Base-by-base conservation (phyloP, 768 basidiomycete species). In the Infundibulicybe gibba region DNA sequence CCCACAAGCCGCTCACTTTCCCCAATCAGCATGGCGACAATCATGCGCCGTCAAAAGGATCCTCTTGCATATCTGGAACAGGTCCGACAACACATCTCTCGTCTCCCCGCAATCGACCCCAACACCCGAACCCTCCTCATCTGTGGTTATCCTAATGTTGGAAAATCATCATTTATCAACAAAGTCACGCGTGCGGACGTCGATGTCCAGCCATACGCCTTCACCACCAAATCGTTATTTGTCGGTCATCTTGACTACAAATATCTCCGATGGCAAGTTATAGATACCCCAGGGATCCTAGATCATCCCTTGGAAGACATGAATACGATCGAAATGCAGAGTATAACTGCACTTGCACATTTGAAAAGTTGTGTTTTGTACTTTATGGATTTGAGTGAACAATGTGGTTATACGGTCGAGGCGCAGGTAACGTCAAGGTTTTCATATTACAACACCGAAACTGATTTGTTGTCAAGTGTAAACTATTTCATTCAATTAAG, bases 291-390 rank as follows among this genome's bases (percentile, higher is more conserved):
- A 2, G 97, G 97, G 49, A 87, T 99, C 49, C 78, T 99, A 54
- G 97, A 99, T 63, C 97, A 98, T 65, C 94, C 95, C 2, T 76
- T 98, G 30, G 95, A 99, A 68, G 97, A 99, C 43, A 98, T 99
- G 97, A 98, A 98, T 76, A 98, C 94, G 49, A 99, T 99, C 57
- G 97, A 99, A 72, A 99, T 98, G 95, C 97, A 99, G 75, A 94
- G 91, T 57, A 97, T 97, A 63, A 98, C 95, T 32, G 97, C 97
- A 12, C 74, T 99, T 51, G 97, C 97, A 6, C 97, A 99, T 69
- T 71, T 99, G 39, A 92, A 97, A 68, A 82, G 85, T 54, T 94
- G 92, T 61, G 77, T 98, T 9, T 69, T 99, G 64, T 99, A 98
- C 71, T 99, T 98, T 64, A 97, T 99, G 94, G 97, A 99, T 66